Percentiles rank a stretch among this genome's conserved stretches.
phyloP scores from a whole-genome alignment of 2,329 filamentous ascomycete genomes.

The Aspergillus hiratsukae region DNA sequence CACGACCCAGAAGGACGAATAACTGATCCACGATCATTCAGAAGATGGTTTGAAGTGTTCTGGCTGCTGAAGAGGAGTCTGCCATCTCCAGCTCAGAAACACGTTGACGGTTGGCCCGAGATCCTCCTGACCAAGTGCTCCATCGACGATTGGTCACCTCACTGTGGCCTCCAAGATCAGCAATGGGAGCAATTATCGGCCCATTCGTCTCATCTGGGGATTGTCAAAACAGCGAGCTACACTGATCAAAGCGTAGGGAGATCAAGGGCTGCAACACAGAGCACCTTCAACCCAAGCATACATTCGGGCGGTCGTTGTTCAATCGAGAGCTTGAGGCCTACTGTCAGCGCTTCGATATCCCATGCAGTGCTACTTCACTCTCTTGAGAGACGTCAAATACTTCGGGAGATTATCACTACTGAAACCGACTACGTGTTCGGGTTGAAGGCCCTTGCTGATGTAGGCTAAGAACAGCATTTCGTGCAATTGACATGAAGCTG shows the following conservation, averaged over 20 bases:
- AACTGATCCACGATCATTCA: slow-evolving; percentile 25
- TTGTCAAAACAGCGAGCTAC: slow-evolving; percentile 75
- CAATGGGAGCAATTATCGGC: slow-evolving; percentile 65
- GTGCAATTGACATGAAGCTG: not conserved
- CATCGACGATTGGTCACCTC: slow-evolving; percentile 12
- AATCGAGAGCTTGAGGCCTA: slow-evolving; percentile 51
- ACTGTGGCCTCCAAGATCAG: slow-evolving; percentile 21
- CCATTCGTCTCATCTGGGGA: slow-evolving; percentile 75
- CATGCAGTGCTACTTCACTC: slow-evolving; percentile 67
- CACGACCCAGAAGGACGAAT: not conserved
- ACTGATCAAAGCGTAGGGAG: slow-evolving; percentile 65
- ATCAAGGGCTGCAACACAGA: slow-evolving; percentile 56
- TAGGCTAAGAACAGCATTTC: slow-evolving; percentile 38
- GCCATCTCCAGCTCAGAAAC: slow-evolving; percentile 17
- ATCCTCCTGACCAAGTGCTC: slow-evolving; percentile 14
- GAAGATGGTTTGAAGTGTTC: slow-evolving; percentile 37
- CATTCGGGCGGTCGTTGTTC: slow-evolving; percentile 63
- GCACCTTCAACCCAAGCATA: slow-evolving; percentile 51
- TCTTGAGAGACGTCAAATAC: slow-evolving; percentile 68
- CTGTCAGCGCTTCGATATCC: slow-evolving; percentile 53
- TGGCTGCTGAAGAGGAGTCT: slow-evolving; percentile 22
- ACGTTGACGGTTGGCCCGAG: slow-evolving; percentile 37
- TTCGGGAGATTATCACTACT: slow-evolving; percentile 80
- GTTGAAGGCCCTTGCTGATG: slow-evolving; percentile 79
- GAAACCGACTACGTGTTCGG: slow-evolving; percentile 88